Evolutionary conservation across 495 filamentous ascomycete species (phyloP).

Genomic region (Tuber aestivum): DNA sequence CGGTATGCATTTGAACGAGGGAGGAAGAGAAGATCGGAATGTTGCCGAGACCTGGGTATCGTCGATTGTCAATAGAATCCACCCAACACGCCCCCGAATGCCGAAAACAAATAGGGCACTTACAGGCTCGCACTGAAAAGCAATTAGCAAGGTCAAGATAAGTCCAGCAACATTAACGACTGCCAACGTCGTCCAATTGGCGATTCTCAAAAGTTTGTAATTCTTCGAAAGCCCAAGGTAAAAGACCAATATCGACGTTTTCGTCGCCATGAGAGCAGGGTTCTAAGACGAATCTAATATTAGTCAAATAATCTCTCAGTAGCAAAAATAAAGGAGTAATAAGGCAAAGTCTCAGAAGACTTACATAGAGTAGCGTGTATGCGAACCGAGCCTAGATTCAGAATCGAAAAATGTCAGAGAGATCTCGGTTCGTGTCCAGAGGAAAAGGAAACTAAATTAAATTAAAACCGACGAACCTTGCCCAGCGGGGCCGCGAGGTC

Average conservation of each 20-base stretch:
- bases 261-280: constrained; percentile 78
- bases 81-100: not conserved
- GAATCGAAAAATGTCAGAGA: not conserved
- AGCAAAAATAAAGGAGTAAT: not conserved
- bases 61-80: not conserved
- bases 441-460: not conserved
- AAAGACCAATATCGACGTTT: constrained; percentile 86
- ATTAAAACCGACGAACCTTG: not conserved
- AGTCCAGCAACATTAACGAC: constrained; percentile 73
- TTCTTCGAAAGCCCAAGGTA: constrained; percentile 73
- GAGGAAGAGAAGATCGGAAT: constrained; percentile 4
- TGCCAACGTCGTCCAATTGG: constrained; percentile 61
- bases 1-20: constrained; percentile 20
- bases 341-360: not conserved
- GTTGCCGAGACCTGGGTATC: constrained; percentile 9
- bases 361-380: constrained; percentile 35
- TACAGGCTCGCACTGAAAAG: constrained; percentile 81
- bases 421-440: not conserved
- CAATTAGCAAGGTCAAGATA: constrained; percentile 75
- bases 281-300: constrained; percentile 55
- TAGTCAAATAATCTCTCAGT: not conserved
- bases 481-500: not conserved
- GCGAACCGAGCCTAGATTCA: constrained; percentile 23
- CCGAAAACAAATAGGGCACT: constrained; percentile 52
- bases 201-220: constrained; percentile 64